These are phyloP conservation scores for Penicillium dipodomyicola DNA, from an alignment of 495 filamentous ascomycete species.

Conservation along the genomic window DNA sequence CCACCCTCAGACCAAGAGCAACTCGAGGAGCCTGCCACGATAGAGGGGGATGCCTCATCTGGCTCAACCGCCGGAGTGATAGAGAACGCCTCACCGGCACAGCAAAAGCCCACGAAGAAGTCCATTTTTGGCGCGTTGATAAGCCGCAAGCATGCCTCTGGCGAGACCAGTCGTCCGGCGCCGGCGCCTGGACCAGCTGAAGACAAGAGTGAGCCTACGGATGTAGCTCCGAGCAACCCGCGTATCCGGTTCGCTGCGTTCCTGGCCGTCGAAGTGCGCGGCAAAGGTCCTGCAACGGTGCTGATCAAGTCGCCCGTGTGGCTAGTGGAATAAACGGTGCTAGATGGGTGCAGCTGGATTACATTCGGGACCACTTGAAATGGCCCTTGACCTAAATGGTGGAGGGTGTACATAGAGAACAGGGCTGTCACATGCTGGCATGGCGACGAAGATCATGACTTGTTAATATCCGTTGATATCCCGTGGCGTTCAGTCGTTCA, in stretches of 20 bases:
- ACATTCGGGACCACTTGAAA: background rate
- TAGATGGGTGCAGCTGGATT: background rate
- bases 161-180: constrained; percentile 12
- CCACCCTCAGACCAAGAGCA: constrained; percentile 19
- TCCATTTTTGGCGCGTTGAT: constrained; percentile 53
- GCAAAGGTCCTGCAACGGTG: constrained; percentile 60
- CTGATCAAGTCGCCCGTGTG: constrained; percentile 91
- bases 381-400: background rate
- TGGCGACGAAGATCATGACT: constrained; percentile 16
- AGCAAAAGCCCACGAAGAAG: constrained; percentile 21
- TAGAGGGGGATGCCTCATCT: constrained; percentile 38
- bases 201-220: constrained; percentile 16
- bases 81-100: constrained; percentile 29
- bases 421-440: constrained; percentile 16
- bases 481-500: constrained; percentile 5
- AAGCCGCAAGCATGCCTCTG: constrained; percentile 32
- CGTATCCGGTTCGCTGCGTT: constrained; percentile 80
- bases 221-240: constrained; percentile 15
- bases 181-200: constrained; percentile 5
- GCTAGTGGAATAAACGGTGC: constrained; percentile 45
- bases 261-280: constrained; percentile 77
- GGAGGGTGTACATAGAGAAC: constrained; percentile 17
- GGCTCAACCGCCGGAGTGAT: constrained; percentile 27
- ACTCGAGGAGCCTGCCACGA: constrained; percentile 34
- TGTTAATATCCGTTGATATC: constrained; percentile 11